These are phyloP conservation scores for Alternaria sp. DNA, from an alignment of 2,329 filamentous ascomycete species.

Conservation along the genomic window DNA sequence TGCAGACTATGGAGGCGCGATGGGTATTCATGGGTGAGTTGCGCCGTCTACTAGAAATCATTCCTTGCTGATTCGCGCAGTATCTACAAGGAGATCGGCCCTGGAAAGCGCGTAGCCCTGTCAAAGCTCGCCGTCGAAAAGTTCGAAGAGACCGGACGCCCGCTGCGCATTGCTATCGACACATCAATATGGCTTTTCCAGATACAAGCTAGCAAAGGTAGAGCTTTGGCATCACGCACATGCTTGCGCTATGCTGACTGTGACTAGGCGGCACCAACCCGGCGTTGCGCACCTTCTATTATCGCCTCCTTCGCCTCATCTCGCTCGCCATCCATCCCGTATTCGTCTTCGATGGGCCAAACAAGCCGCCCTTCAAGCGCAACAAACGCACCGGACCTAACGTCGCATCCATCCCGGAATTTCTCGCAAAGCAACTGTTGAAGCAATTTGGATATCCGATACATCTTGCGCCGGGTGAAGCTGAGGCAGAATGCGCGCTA, in stretches of 20 bases:
- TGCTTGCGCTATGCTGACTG: slow-evolving; percentile 16
- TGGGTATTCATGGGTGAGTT: slow-evolving; percentile 51
- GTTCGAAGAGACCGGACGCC: slow-evolving; percentile 71
- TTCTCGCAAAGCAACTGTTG: slow-evolving; percentile 82
- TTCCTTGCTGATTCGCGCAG: slow-evolving; percentile 58
- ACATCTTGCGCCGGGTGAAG: slow-evolving; percentile 91
- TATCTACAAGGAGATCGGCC: slow-evolving; percentile 87
- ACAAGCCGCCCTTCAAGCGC: slow-evolving; percentile 86
- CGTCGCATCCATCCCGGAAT: slow-evolving; percentile 70
- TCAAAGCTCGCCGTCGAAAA: slow-evolving; percentile 82
- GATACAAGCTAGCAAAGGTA: slow-evolving; percentile 78
- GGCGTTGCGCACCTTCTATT: slow-evolving; percentile 89
- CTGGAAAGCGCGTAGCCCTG: slow-evolving; percentile 78
- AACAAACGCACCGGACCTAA: slow-evolving; percentile 73
- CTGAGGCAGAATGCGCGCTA: slow-evolving; percentile 92
- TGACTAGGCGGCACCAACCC: slow-evolving; percentile 79
- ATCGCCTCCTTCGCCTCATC: slow-evolving; percentile 80
- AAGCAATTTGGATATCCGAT: slow-evolving; percentile 82
- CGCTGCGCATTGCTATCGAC: slow-evolving; percentile 87
- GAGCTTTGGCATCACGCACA: not conserved
- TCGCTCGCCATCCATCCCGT: slow-evolving; percentile 81
- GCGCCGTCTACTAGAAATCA: too few relatives aligned
- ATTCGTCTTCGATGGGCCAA: slow-evolving; percentile 87
- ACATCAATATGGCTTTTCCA: slow-evolving; percentile 98
- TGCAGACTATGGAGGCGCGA: slow-evolving; percentile 32